These are phyloP conservation scores for Ottelia alismoides DNA, from an alignment of 106 monocot species.

Conservation along the genomic window DNA sequence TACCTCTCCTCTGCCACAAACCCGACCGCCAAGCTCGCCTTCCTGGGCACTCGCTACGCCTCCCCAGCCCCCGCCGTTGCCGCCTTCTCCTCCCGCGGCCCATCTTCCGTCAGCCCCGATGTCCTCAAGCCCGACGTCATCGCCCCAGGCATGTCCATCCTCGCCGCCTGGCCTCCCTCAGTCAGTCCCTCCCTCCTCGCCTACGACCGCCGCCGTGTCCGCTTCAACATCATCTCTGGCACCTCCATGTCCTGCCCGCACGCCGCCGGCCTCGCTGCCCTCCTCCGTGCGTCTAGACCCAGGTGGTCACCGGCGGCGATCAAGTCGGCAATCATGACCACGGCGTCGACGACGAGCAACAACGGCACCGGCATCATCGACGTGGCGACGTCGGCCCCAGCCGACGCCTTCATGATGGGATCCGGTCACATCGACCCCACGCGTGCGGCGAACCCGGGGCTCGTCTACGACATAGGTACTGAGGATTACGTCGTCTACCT, in stretches of 20 bases:
- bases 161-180: slow-evolving; percentile 29
- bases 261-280: slow-evolving; percentile 20
- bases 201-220: slow-evolving; percentile 5
- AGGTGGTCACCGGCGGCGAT: slow-evolving; percentile 30
- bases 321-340: slow-evolving; percentile 36
- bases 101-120: slow-evolving; percentile 13
- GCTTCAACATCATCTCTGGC: slow-evolving; percentile 20
- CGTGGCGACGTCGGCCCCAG: slow-evolving; percentile 1
- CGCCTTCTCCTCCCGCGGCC: slow-evolving; percentile 39
- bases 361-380: slow-evolving; percentile 6
- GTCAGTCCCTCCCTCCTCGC: slow-evolving; percentile 22
- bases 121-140: slow-evolving; percentile 36
- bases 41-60: slow-evolving; percentile 19
- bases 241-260: slow-evolving; percentile 37
- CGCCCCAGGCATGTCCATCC: slow-evolving; percentile 31
- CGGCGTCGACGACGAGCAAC: slow-evolving; percentile 1
- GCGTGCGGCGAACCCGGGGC: slow-evolving; percentile 16
- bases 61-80: slow-evolving; percentile 15
- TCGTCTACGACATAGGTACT: slow-evolving; percentile 16
- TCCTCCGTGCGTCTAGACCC: slow-evolving; percentile 8
- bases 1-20: slow-evolving; percentile 6
- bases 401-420: slow-evolving; percentile 6
- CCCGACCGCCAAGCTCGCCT: slow-evolving; percentile 20
- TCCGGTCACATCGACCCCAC: slow-evolving; percentile 17
- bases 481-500: slow-evolving; percentile 18